Evolutionary conservation across 768 basidiomycete genomes (phyloP).

Genomic region (Cystofilobasidium capitatum): DNA sequence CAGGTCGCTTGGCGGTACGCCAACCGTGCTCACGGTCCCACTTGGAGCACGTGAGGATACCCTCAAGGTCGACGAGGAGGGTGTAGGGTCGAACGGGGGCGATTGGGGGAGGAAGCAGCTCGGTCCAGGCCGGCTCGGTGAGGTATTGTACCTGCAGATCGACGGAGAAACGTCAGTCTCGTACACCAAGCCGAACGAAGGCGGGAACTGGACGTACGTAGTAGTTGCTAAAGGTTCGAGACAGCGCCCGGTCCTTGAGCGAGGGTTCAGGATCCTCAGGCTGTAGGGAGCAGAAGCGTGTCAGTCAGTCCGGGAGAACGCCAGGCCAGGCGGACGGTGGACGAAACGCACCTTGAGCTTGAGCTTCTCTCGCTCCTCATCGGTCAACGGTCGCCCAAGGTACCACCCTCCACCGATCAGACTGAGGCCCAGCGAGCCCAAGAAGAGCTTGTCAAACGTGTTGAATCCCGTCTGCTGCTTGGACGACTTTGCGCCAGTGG

Average conservation of each 20-base stretch:
- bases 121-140: conserved; percentile 79
- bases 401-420: conserved; percentile 47
- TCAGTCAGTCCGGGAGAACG: too few species aligned
- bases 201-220: conserved; percentile 28
- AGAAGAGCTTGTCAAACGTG: conserved; percentile 56
- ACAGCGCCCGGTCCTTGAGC: conserved; percentile 8
- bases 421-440: conserved; percentile 59
- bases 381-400: background rate
- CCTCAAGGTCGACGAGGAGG: conserved; percentile 79
- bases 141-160: background rate
- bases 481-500: conserved; percentile 7
- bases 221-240: conserved; percentile 21
- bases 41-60: conserved; percentile 76
- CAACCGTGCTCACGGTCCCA: conserved; percentile 99
- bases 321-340: background rate
- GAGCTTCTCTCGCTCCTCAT: conserved; percentile 13
- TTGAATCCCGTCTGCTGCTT: background rate
- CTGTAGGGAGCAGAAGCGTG: background rate
- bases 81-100: conserved; percentile 84
- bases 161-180: background rate
- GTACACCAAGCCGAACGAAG: background rate
- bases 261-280: background rate
- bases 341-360: conserved; percentile 1
- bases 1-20: conserved; percentile 94
- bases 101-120: conserved; percentile 77